These are phyloP conservation scores for Penicillium sp. DNA, from an alignment of 2,329 filamentous ascomycete species.

Conservation along the genomic window DNA sequence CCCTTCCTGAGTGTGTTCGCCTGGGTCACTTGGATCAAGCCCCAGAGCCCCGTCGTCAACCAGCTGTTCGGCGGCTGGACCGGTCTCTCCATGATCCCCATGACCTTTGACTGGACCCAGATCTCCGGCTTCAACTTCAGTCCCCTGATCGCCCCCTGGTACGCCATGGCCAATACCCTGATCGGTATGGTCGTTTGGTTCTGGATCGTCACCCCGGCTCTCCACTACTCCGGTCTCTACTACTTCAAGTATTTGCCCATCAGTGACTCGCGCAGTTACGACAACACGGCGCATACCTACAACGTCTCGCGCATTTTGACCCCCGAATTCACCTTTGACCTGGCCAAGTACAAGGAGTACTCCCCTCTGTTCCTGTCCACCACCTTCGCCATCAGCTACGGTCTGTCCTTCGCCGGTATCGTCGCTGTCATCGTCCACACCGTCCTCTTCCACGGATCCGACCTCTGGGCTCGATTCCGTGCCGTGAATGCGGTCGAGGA, in stretches of 20 bases:
- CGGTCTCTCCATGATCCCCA: slow-evolving; percentile 18
- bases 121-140: slow-evolving; percentile 63
- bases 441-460: slow-evolving; percentile 59
- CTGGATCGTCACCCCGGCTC: slow-evolving; percentile 51
- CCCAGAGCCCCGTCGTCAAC: slow-evolving; percentile 62
- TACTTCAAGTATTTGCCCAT: slow-evolving; percentile 62
- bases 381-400: slow-evolving; percentile 64
- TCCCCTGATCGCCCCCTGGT: slow-evolving; percentile 65
- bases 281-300: slow-evolving; percentile 61
- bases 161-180: slow-evolving; percentile 66
- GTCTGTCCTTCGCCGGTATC: slow-evolving; percentile 66
- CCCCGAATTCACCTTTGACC: slow-evolving; percentile 56
- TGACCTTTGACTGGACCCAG: slow-evolving; percentile 65
- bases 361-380: slow-evolving; percentile 59
- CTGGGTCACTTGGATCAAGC: slow-evolving; percentile 66
- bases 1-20: slow-evolving; percentile 66
- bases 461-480: slow-evolving; percentile 59
- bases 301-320: slow-evolving; percentile 60
- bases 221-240: slow-evolving; percentile 64
- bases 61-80: slow-evolving; percentile 40
- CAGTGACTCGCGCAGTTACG: slow-evolving; percentile 63
- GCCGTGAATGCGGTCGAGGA: slow-evolving; percentile 49
- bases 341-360: slow-evolving; percentile 59
- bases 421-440: slow-evolving; percentile 64
- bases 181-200: slow-evolving; percentile 63